phyloP scores from a whole-genome alignment of 192 early-diverging fungal genomes.

The Entophlyctis luteolus region DNA sequence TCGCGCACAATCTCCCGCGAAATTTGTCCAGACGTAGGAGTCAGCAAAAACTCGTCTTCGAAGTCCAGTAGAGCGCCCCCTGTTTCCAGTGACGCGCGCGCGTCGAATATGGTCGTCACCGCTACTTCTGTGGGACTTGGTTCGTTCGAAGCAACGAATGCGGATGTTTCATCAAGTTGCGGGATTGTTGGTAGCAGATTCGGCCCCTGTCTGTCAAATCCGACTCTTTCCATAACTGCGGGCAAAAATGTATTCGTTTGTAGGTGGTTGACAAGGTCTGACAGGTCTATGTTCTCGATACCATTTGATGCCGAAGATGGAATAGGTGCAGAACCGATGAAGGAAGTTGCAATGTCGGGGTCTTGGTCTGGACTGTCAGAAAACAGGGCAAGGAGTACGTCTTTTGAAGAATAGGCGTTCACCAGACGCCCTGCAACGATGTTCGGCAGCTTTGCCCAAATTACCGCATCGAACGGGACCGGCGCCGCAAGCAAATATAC shows the following conservation, averaged over 20 bases:
- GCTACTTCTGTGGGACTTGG: not conserved
- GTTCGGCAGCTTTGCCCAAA: slow-evolving; percentile 67
- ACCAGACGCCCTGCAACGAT: slow-evolving; percentile 79
- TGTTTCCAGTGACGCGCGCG: not conserved
- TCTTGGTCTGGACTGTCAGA: not conserved
- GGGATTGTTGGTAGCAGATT: no score
- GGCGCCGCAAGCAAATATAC: slow-evolving; percentile 83
- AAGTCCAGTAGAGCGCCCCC: not conserved
- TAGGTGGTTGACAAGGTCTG: not conserved
- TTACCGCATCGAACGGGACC: slow-evolving; percentile 55
- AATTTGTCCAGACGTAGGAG: slow-evolving; percentile 5
- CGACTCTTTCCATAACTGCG: slow-evolving; percentile 8
- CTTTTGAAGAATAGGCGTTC: slow-evolving; percentile 78
- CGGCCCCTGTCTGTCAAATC: no score
- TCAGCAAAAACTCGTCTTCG: not conserved
- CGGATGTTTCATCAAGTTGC: not conserved
- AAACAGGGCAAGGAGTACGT: slow-evolving; percentile 66
- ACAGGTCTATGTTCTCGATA: slow-evolving; percentile 12
- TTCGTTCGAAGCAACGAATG: not conserved
- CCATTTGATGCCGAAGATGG: not conserved
- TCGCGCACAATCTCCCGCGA: slow-evolving; percentile 1
- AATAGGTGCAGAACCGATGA: not conserved
- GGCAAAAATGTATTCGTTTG: not conserved
- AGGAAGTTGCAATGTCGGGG: not conserved
- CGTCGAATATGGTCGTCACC: slow-evolving; percentile 5